Evolutionary conservation across 495 filamentous ascomycete genomes (phyloP), one percentile per base, ranked within the genome.

Genomic region (Penicillium longicatenatum): DNA sequence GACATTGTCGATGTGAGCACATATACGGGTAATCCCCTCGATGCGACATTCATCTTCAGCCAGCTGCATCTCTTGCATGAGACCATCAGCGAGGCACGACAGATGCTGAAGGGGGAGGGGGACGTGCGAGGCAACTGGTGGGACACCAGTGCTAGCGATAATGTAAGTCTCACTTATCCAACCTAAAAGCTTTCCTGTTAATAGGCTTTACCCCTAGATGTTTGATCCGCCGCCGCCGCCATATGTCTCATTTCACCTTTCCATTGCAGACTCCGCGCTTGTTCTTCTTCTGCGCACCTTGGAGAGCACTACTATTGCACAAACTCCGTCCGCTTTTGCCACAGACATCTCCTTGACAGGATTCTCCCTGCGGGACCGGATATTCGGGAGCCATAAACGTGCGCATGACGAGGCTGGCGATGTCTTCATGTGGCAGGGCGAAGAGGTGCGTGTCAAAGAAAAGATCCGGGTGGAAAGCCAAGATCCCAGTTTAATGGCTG

Each of bases 381-480:
- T 89, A 7, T 80, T 77, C 41, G 77, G 78, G 42, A 70, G 68
- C 52, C 71, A 82, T 49, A 81, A 79, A 19, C 86, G 82, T 20
- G 86, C 84, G 57, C 90, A 97, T 72, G 92, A 97, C 71, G 92
- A 97, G 73, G 81, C 82, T 10, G 87, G 90, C 41, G 79, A 84
- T 21, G 76, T 89, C 0, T 97, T 96, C 67, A 70, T 62, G 4
- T 88, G 81, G 70, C 71, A 74, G n/a, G 87, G 84, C 0, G 77
- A 84, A 48, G 88, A 93, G 45, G 93, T 97, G 0, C 85, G 81
- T 43, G 95, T 98, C 19, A 86, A 82, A 59, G 94, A 98, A 64
- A 96, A 97, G 70, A 83, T 98, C 10, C 82, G 85, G 29, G 90
- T 98, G 6, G 94, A 97, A 75, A 93, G 86, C 55, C 90, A 92